Evolutionary conservation across 2,329 filamentous ascomycete genomes (phyloP).

Genomic region (Arthrinium phaeospermum): DNA sequence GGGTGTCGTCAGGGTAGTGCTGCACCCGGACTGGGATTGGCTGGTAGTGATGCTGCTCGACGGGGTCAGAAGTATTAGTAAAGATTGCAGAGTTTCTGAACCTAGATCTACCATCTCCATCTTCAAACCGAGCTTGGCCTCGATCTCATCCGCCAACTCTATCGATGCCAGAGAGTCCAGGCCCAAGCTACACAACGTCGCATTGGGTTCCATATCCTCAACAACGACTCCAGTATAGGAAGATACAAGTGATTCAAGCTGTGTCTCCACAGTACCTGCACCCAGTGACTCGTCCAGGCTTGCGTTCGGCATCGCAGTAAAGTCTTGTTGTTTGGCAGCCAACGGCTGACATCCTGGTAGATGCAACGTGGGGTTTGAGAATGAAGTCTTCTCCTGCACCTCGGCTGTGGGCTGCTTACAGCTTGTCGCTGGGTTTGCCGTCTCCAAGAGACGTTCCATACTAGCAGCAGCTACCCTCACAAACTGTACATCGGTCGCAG

Average conservation of each 20-base stretch:
- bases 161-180: constrained; percentile 30
- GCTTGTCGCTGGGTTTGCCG: neutral
- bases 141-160: constrained; percentile 28
- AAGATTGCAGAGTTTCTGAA: constrained; percentile 19
- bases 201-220: constrained; percentile 26
- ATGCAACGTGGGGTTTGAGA: too few species aligned
- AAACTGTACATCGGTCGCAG: constrained; percentile 28
- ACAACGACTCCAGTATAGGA: constrained; percentile 26
- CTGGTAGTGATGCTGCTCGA: constrained; percentile 33
- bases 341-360: too few species aligned
- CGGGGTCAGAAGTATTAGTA: constrained; percentile 24
- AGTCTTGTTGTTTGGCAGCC: neutral
- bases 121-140: constrained; percentile 25
- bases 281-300: neutral
- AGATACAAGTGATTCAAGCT: neutral
- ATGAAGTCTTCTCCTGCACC: too few species aligned
- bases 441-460: constrained; percentile 27
- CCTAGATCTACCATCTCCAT: constrained; percentile 25
- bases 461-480: constrained; percentile 25
- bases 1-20: constrained; percentile 39
- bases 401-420: too few species aligned
- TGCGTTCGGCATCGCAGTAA: neutral
- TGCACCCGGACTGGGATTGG: constrained; percentile 43
- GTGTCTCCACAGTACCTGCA: neutral
- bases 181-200: constrained; percentile 27